Conservation (phyloP, 768 basidiomycete genomes). For the Agrocybe pediades region DNA sequence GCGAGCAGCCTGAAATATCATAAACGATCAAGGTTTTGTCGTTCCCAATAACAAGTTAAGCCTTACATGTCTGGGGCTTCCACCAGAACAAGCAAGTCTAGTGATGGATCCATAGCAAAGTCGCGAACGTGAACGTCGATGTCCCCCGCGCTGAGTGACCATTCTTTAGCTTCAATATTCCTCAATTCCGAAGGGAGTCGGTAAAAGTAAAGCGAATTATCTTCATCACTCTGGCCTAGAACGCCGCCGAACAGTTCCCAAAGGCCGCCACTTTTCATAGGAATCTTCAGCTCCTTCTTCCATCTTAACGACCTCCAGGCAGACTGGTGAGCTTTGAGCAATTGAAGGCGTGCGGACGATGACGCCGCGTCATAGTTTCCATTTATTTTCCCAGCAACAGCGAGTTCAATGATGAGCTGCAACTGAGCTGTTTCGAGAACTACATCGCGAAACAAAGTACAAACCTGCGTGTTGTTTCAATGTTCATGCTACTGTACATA, state of each 20-base stretch:
- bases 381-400: constrained; percentile 41
- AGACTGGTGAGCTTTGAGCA: constrained; percentile 37
- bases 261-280: constrained; percentile 43
- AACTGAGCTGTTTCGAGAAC: constrained; percentile 28
- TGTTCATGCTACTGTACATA: neutral
- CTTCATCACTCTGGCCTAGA: constrained; percentile 41
- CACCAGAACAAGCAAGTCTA: constrained; percentile 60
- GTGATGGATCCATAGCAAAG: constrained; percentile 66
- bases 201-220: constrained; percentile 39
- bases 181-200: constrained; percentile 52
- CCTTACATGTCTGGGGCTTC: constrained; percentile 25
- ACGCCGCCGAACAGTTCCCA: constrained; percentile 66
- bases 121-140: constrained; percentile 46
- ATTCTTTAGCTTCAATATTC: constrained; percentile 45
- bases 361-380: constrained; percentile 29
- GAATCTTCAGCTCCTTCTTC: constrained; percentile 30
- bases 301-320: constrained; percentile 43
- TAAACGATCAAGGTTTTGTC: neutral
- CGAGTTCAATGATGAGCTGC: constrained; percentile 48
- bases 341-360: constrained; percentile 32
- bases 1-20: neutral
- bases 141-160: constrained; percentile 37
- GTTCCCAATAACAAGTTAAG: neutral
- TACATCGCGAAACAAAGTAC: constrained; percentile 11
- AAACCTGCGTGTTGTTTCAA: constrained; percentile 13